phyloP scores from a whole-genome alignment of 1,139 yeast genomes.

The Hemisphaericaspora lyxosophila region DNA sequence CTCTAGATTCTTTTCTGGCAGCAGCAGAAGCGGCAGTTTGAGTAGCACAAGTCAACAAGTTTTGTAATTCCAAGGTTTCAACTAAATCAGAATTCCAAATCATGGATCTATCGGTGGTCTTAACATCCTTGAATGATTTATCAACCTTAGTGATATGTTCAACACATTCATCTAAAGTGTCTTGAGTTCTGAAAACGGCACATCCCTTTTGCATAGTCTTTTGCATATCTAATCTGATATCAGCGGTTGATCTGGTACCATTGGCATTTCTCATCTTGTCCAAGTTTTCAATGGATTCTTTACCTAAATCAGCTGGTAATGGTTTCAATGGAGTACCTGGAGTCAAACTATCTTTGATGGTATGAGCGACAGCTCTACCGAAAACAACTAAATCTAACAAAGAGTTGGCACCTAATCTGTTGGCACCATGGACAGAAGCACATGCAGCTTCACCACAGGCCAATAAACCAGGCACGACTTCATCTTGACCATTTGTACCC shows the following conservation, averaged over 20 bases:
- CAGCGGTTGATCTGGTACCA: constrained; percentile 82
- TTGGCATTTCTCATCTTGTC: constrained; percentile 82
- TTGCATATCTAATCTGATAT: constrained; percentile 90
- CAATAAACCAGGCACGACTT: constrained; percentile 85
- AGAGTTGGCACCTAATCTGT: constrained; percentile 98
- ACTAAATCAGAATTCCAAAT: constrained; percentile 98
- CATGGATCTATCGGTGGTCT: constrained; percentile 94
- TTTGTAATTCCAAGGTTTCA: constrained; percentile 93
- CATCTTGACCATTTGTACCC: constrained; percentile 86
- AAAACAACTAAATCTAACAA: constrained; percentile 93
- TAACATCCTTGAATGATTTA: constrained; percentile 61
- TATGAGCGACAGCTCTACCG: constrained; percentile 97
- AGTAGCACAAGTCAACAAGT: constrained; percentile 93
- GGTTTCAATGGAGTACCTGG: constrained; percentile 84
- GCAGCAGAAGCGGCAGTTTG: constrained; percentile 95
- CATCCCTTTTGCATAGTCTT: constrained; percentile 94
- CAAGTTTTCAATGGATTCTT: constrained; percentile 85
- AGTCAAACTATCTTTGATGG: constrained; percentile 77
- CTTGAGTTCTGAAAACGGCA: constrained; percentile 95
- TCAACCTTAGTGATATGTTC: constrained; percentile 74
- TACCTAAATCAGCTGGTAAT: constrained; percentile 81
- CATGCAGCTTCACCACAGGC: constrained; percentile 99
- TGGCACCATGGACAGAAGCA: constrained; percentile 99
- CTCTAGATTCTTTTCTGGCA: constrained; percentile 95
- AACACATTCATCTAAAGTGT: constrained; percentile 89